phyloP scores from a whole-genome alignment of 306 rosid genomes.

The apple (Malus domestica) region ASM211411v1 NC_041790.1:5461001-5461500 shows the following conservation, averaged over 20 bases:
- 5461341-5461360: conserved; percentile 61
- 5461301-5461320: conserved; percentile 92
- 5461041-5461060: conserved; percentile 2
- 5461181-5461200: conserved; percentile 78
- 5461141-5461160: conserved; percentile 52
- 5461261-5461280: conserved; percentile 87
- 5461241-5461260: conserved; percentile 80
- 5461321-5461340: conserved; percentile 93
- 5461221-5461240: conserved; percentile 66
- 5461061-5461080: conserved; percentile 9
- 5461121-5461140: conserved; percentile 49
- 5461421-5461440: conserved; percentile 64
- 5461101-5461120: conserved; percentile 7
- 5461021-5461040: neutral
- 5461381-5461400: conserved; percentile 47
- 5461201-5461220: conserved; percentile 73
- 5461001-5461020: conserved; percentile 10
- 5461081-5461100: neutral
- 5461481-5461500: conserved; percentile 55
- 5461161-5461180: conserved; percentile 60
- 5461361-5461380: conserved; percentile 77
- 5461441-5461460: conserved; percentile 39
- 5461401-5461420: conserved; percentile 67
- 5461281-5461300: conserved; percentile 72
- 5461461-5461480: conserved; percentile 35